Evolutionary conservation across 306 rosid genomes (phyloP), one percentile per base, ranked within the genome.

Genomic region (Inga oerstediana): DNA sequence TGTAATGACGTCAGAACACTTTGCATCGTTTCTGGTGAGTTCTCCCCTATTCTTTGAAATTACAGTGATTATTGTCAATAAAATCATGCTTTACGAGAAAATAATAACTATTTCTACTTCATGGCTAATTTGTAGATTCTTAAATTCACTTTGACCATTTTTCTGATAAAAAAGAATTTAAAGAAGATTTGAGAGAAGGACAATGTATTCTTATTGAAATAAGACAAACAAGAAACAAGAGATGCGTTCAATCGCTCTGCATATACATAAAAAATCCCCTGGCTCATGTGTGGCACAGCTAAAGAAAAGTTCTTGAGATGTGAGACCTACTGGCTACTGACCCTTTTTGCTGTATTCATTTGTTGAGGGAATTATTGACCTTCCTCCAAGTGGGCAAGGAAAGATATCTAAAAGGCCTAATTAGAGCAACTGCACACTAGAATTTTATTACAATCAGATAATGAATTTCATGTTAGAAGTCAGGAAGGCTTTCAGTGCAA

Each of bases 1-100:
- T 44, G 97, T 97, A 58, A 89, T 97, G 96, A 97, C 99, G 68
- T 97, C 99, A 24, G 99, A 97, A 87, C 98, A 97, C 87, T 97
- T 97, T 88, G 98, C 95, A 41, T 97, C 99, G 51, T 97, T 97
- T 85, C 89, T 97, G 94, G 99, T 94, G 78, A 89, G 97, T 82
- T 66, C 64, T 59, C 24, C 56, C 13, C 22, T 72, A 48, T 20
- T 14, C 43, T 73, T 46, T 46, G 39, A 24, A 22, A 45, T 49
- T 22, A 45, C 76, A 45, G 3, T 22, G 9, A 20, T n/a, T 11
- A 22, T 22, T n/a, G 35, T 27, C 56, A 71, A n/a, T 10, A 43
- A 71, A n/a, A 71, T 19, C 45, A 71, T 46, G 54, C 45, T 8
- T 71, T 10, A 9, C 10, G 15, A n/a, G 22, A 45, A 72, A 22